Conservation (phyloP, 1,284 basidiomycete species). For the Gomphus bonarii region DNA sequence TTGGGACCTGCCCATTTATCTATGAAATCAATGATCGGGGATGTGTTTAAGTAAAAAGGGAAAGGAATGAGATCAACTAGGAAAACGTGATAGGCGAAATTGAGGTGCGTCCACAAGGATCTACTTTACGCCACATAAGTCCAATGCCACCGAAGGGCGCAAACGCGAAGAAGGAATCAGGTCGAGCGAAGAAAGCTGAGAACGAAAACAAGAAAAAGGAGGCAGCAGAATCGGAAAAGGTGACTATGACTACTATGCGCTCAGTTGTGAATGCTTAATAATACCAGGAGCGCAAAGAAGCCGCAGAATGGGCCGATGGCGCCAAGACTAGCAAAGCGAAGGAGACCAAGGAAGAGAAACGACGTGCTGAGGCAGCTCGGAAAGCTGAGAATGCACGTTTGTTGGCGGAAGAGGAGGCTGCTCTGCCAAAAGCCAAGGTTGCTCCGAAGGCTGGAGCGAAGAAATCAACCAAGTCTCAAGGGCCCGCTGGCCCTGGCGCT, state of each 20-base stretch:
- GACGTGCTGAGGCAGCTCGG: slow-evolving; percentile 60
- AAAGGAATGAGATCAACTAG: background rate
- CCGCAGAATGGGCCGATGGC: slow-evolving; percentile 69
- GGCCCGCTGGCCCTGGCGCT: slow-evolving; percentile 65
- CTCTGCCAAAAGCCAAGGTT: slow-evolving; percentile 54
- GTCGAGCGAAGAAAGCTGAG: slow-evolving; percentile 86
- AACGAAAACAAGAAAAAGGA: slow-evolving; percentile 76
- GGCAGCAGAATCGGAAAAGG: slow-evolving; percentile 48
- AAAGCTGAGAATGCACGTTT: slow-evolving; percentile 70
- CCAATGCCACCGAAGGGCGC: slow-evolving; percentile 65
- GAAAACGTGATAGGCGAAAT: background rate
- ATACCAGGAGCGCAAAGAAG: slow-evolving; percentile 65
- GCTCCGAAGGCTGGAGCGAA: slow-evolving; percentile 57
- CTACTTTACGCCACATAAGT: background rate
- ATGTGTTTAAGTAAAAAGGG: background rate
- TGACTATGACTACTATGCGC: slow-evolving; percentile 17
- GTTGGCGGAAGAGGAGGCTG: slow-evolving; percentile 80
- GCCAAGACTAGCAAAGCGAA: slow-evolving; percentile 55
- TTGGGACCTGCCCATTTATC: slow-evolving; percentile 17
- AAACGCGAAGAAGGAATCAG: slow-evolving; percentile 85
- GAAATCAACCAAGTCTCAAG: slow-evolving; percentile 29
- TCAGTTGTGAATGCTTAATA: slow-evolving; percentile 3
- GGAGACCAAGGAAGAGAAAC: slow-evolving; percentile 69
- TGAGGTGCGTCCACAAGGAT: slow-evolving; percentile 3
- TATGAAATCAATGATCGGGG: slow-evolving; percentile 3